Conservation (phyloP, 768 basidiomycete species). For the Hydnum rufescens region DNA sequence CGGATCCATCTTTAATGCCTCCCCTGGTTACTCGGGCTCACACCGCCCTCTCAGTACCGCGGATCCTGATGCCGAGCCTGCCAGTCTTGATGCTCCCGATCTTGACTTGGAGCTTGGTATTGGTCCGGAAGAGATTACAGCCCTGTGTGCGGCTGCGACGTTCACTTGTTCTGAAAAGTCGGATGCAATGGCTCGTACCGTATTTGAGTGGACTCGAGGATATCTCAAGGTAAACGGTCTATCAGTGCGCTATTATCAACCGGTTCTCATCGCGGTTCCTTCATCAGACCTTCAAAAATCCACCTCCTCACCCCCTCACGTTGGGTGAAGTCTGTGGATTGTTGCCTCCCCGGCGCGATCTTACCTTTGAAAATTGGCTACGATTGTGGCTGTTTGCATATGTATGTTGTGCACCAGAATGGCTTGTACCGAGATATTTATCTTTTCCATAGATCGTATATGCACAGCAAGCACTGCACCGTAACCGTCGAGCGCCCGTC, state of each 20-base stretch:
- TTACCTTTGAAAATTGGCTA: conserved; percentile 1
- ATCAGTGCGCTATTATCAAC: not conserved
- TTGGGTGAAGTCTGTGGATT: conserved; percentile 1
- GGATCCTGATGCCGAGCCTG: not conserved
- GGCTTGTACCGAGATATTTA: not conserved
- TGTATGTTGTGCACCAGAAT: not conserved
- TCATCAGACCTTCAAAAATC: not conserved
- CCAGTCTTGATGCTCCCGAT: not conserved
- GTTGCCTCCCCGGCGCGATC: not conserved
- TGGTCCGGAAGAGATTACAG: conserved; percentile 1
- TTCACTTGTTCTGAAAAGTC: conserved; percentile 2
- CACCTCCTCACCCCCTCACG: not conserved
- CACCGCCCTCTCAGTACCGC: not conserved
- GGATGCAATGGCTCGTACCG: not conserved
- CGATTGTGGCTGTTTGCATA: not conserved
- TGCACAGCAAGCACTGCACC: conserved; percentile 1
- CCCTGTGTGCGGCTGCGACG: not conserved
- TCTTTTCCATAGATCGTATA: not conserved
- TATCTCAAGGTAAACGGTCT: not conserved
- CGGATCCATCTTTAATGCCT: not conserved
- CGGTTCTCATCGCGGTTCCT: not conserved
- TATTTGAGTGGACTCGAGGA: conserved; percentile 1
- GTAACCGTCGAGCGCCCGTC: not conserved
- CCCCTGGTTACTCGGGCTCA: not conserved
- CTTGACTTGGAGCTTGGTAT: conserved; percentile 1